Conservation (phyloP, 2,329 filamentous ascomycete species). For the Westerdykella sp. region DNA sequence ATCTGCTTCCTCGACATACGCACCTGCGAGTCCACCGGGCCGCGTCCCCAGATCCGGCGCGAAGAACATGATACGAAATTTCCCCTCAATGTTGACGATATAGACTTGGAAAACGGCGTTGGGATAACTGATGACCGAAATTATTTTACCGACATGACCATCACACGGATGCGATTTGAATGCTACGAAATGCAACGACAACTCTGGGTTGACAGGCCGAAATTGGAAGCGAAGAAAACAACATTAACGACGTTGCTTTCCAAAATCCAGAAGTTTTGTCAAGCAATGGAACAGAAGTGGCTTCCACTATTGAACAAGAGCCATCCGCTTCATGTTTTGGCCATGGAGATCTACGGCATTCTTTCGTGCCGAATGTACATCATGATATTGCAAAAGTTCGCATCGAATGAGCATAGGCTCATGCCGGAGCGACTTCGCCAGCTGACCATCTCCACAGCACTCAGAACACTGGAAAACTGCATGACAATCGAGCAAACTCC, state of each 20-base stretch:
- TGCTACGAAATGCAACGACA: constrained; percentile 66
- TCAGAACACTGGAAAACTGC: constrained; percentile 49
- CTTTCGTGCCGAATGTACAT: constrained; percentile 58
- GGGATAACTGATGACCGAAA: constrained; percentile 43
- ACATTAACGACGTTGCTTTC: constrained; percentile 58
- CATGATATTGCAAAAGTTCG: constrained; percentile 63
- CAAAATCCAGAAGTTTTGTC: constrained; percentile 63
- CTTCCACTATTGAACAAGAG: constrained; percentile 55
- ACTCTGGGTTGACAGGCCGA: constrained; percentile 63
- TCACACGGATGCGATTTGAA: constrained; percentile 64
- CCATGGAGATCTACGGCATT: constrained; percentile 59
- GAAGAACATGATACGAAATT: constrained; percentile 71
- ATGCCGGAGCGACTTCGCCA: constrained; percentile 60
- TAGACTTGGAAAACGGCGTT: constrained; percentile 46
- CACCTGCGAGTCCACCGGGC: constrained; percentile 68
- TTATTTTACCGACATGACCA: constrained; percentile 62
- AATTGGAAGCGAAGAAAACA: constrained; percentile 56
- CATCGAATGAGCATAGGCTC: constrained; percentile 42
- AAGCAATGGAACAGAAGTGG: constrained; percentile 60
- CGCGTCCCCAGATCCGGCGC: constrained; percentile 62
- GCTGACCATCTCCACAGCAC: constrained; percentile 58
- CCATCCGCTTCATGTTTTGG: constrained; percentile 58
- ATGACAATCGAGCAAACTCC: constrained; percentile 51
- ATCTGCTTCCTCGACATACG: constrained; percentile 70
- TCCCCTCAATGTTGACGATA: constrained; percentile 64